phyloP scores from a whole-genome alignment of 2,329 filamentous ascomycete species.

The Fusarium setosum region DNA sequence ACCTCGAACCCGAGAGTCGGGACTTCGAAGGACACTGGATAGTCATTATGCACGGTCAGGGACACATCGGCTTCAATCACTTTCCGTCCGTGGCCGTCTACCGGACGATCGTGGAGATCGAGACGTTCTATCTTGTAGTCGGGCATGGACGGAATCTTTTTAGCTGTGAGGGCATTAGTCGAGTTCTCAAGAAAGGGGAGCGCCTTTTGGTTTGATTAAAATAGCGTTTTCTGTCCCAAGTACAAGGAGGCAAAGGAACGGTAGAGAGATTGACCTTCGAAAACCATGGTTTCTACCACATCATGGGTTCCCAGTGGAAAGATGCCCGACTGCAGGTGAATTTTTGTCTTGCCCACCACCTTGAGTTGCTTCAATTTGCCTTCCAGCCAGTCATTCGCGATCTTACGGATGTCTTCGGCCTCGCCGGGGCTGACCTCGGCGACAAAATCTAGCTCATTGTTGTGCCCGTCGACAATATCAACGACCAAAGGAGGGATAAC shows the following conservation, averaged over 20 bases:
- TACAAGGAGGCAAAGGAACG: slow-evolving; percentile 70
- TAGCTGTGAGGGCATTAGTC: slow-evolving; percentile 60
- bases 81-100: slow-evolving; percentile 59
- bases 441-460: slow-evolving; percentile 82
- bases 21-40: slow-evolving; percentile 80
- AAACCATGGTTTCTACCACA: slow-evolving; percentile 78
- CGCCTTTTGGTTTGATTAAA: slow-evolving; percentile 45
- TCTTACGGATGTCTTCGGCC: slow-evolving; percentile 78
- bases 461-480: slow-evolving; percentile 80
- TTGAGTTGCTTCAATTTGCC: slow-evolving; percentile 78
- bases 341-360: slow-evolving; percentile 77
- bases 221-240: slow-evolving; percentile 67
- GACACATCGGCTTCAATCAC: slow-evolving; percentile 86
- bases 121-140: slow-evolving; percentile 85
- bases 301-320: slow-evolving; percentile 82
- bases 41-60: slow-evolving; percentile 78
- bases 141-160: slow-evolving; percentile 81
- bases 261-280: slow-evolving; percentile 86
- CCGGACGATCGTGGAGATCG: slow-evolving; percentile 78
- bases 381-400: slow-evolving; percentile 90
- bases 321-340: slow-evolving; percentile 83
- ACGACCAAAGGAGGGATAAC: slow-evolving; percentile 80
- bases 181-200: slow-evolving; percentile 27
- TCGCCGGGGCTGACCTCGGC: slow-evolving; percentile 81
- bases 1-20: slow-evolving; percentile 88